Evolutionary conservation across 2,329 filamentous ascomycete genomes (phyloP), one percentile per base, ranked within the genome.

Genomic region (Nothophoma quercina): DNA sequence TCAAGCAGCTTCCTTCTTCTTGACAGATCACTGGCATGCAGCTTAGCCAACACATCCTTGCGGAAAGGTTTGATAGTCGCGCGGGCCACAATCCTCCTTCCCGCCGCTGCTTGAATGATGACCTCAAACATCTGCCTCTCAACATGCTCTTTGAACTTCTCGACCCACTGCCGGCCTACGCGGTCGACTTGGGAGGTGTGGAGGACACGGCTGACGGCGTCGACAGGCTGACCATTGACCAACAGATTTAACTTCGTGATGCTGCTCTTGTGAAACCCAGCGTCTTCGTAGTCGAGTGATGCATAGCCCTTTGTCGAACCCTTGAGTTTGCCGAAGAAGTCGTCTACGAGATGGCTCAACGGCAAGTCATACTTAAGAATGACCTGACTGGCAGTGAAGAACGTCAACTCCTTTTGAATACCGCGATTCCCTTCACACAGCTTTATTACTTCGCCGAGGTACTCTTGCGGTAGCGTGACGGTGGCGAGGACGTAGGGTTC

Each of bases 101-200:
- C 93, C 0, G 90, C 88, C 0, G 90, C 88, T 3, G 95, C 93
- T 75, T 99, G 95, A 59, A 99, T 98, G 49, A 98, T 81, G 18
- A 99, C 86, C 77, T 99, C 95, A 68, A 96, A 99, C 87, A 98
- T 95, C 74, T 99, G 95, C 15, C 95, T 82, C 67, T 96, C 90
- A 16, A 99, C 93, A 67, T 98, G 93, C 73, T 97, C 88, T 70
- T 96, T 98, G 81, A 99, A 98, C 75, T 96, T 96, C 32, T 85
- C 87, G 5, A 97, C 93, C 95, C 95, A 99, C 50, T 87, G 82
- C 39, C 91, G 83, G 4, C 92, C 95, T 5, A 97, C 80, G 15
- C 90, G 83, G 23, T 93, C 88, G 0, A 88, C 86, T 73, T 97
- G 92, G 10, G 88, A 91, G 29, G 81, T 78, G 67, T 99, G 95